Evolutionary conservation across 106 monocot species (phyloP), one percentile per base, ranked within the genome.

Genomic region (Platanthera zijinensis): DNA sequence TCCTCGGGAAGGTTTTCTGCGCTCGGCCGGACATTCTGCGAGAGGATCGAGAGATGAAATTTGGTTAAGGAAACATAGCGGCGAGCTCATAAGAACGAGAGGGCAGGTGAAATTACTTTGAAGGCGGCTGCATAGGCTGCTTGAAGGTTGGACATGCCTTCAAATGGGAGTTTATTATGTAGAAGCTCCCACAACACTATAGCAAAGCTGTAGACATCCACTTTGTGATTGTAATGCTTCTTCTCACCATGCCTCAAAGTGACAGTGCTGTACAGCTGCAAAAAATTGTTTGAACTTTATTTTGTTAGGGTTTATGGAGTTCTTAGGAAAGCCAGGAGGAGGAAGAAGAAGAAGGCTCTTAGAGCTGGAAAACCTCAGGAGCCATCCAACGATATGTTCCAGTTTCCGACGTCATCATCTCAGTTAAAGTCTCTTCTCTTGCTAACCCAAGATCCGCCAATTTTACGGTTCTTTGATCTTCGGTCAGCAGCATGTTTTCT

Each of bases 391-490:
- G 81, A 74, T 97, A 97, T 62, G 97, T 97, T 54, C 97, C 97
- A 3, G 97, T 97, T 83, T 97, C 97, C 52, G 97, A 94, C 59
- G 97, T 97, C 97, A 97, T 97, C 97, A 97, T 97, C 86, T 97
- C 97, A 14, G 97, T 97, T 64, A 97, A 78, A 19, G 97, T 89
- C 73, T 97, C 96, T 80, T 97, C 93, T 71, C 97, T 91, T 51
- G 97, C 97, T 69, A 97, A 86, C 66, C 97, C 97, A 79, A 97
- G 94, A 82, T 97, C 97, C 17, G 91, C 97, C 53, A 97, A 89
- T 79, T 97, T 97, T 13, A 97, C 88, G 64, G 94, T 91, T 86
- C 84, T 93, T 68, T 88, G 93, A 69, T 97, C 97, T 22, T 84
- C 97, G 17, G 94, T 91, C 86, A 97, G 80, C 12, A 97, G 83